Base-by-base conservation (phyloP, 768 basidiomycete genomes). In the Tylopilus sp. region DNA sequence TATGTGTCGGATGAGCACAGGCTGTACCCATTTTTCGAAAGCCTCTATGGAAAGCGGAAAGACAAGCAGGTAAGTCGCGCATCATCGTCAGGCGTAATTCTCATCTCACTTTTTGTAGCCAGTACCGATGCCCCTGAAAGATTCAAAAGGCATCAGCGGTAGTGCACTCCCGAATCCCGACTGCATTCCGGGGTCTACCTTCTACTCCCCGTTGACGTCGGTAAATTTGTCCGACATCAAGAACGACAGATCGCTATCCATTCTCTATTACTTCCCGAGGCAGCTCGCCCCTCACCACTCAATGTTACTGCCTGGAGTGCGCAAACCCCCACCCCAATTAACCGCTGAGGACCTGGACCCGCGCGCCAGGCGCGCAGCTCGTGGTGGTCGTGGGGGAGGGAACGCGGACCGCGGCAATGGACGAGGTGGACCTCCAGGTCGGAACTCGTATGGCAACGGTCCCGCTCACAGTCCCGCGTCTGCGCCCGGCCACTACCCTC, bases 141-240 rank as follows among this genome's bases (percentile, higher is more conserved):
- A 84, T 24, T 92, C 89, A 59, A 80, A 81, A 55, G 93, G 95
- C 24, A 83, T 96, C 46, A 86, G 78, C 53, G 97, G 97, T 11
- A 77, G 78, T 34, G 82, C 92, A 30, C 72, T 92, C 19, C 85
- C 90, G 16, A 92, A 95, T 69, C 88, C 92, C 17, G 84, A 86
- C 50, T 95, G 88, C 63, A 81, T 98, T 13, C 97, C 97, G 4
- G 92, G 92, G 47, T 89, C 94, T 7, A 96, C 92, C 0, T 95
- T 91, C 68, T 84, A 85, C 61, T 83, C 82, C 29, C 92, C 91
- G 10, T 71, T 99, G 31, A 60, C 76, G 6, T 69, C 73, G 21
- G 69, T 83, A 36, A 78, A 78, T 47, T 73, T 90, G 45, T 81
- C 82, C 3, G 94, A 98, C 71, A 86, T 99, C 60, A 79, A 80